Percentiles rank a stretch among this genome's conserved stretches.
phyloP scores from a whole-genome alignment of 2,329 filamentous ascomycete species.

The Cercospora sp. region DNA sequence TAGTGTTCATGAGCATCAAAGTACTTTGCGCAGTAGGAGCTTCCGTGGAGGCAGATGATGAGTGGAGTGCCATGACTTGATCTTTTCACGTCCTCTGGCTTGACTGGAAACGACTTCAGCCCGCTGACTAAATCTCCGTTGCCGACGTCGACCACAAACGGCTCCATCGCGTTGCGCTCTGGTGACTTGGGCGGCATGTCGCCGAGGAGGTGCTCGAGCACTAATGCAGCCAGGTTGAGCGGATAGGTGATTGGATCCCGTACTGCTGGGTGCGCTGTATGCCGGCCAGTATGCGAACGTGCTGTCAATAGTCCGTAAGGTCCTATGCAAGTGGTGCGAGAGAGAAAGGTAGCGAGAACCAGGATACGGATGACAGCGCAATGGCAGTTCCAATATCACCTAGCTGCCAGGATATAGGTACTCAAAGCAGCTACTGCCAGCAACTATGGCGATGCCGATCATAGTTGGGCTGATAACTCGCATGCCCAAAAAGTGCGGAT shows the following conservation, averaged over 20 bases:
- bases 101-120: constrained; percentile 14
- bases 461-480: constrained; percentile 13
- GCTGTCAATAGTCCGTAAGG: background rate
- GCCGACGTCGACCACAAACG: constrained; percentile 18
- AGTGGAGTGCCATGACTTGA: constrained; percentile 15
- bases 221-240: background rate
- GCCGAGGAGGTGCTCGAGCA: constrained; percentile 2
- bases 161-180: constrained; percentile 13
- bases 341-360: background rate
- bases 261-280: background rate
- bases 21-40: constrained; percentile 14
- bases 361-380: background rate
- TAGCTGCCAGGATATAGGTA: background rate
- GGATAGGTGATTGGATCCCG: background rate
- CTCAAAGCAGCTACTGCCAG: background rate
- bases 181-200: constrained; percentile 2
- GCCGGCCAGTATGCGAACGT: background rate
- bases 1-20: constrained; percentile 19
- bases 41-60: constrained; percentile 16
- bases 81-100: constrained; percentile 10
- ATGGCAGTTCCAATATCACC: background rate
- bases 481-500: constrained; percentile 2
- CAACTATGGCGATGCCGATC: constrained; percentile 3
- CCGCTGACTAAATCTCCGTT: constrained; percentile 18
- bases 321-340: background rate